phyloP scores from a whole-genome alignment of 2,329 filamentous ascomycete species.

The Aspergillus glaucus region DNA sequence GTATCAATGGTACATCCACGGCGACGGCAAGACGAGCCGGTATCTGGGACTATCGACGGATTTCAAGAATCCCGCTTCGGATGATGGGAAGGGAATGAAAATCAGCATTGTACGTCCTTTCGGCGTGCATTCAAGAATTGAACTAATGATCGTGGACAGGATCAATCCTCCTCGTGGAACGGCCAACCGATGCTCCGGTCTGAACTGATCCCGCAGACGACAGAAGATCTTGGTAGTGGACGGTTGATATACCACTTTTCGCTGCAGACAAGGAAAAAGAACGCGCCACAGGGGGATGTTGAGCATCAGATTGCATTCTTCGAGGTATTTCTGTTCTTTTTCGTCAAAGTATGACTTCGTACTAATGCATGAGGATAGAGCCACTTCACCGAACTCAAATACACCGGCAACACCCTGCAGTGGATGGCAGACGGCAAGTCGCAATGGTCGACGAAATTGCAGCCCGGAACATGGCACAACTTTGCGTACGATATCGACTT shows the following conservation, averaged over 20 bases:
- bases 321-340: slow-evolving; percentile 17
- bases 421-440: slow-evolving; percentile 58
- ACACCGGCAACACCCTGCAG: slow-evolving; percentile 51
- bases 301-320: slow-evolving; percentile 63
- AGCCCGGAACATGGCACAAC: slow-evolving; percentile 65
- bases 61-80: slow-evolving; percentile 62
- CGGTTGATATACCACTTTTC: slow-evolving; percentile 69
- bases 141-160: slow-evolving; percentile 35
- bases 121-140: slow-evolving; percentile 4
- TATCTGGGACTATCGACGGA: slow-evolving; percentile 57
- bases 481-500: slow-evolving; percentile 71
- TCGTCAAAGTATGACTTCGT: slow-evolving; percentile 16
- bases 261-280: slow-evolving; percentile 53
- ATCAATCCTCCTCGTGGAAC: slow-evolving; percentile 57
- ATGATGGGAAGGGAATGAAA: slow-evolving; percentile 59
- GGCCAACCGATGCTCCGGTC: slow-evolving; percentile 66
- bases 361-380: slow-evolving; percentile 44
- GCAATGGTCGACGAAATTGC: slow-evolving; percentile 58
- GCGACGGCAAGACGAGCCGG: slow-evolving; percentile 41
- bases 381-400: slow-evolving; percentile 71
- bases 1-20: slow-evolving; percentile 74
- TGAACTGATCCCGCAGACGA: slow-evolving; percentile 67
- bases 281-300: slow-evolving; percentile 55
- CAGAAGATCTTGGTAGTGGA: slow-evolving; percentile 57
- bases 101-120: slow-evolving; percentile 51